Conservation (phyloP, 352 stramenopile species). For the Globisporangium radiosum region DNA sequence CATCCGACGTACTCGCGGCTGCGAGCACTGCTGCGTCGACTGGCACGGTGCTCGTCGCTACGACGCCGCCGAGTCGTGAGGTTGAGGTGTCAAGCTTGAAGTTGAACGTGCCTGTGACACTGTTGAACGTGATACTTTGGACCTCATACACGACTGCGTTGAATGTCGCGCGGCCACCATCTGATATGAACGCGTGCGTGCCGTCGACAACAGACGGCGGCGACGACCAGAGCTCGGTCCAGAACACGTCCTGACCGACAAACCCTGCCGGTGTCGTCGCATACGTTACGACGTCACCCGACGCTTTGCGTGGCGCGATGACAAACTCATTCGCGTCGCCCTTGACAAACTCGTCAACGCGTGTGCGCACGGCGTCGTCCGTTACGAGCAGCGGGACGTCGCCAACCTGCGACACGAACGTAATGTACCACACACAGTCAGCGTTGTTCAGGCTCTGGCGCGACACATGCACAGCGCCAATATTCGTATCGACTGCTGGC, state of each 20-base stretch:
- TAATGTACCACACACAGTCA: constrained; percentile 76
- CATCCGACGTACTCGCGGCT: constrained; percentile 27
- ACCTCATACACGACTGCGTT: constrained; percentile 88
- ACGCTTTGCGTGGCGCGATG: constrained; percentile 92
- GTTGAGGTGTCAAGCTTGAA: constrained; percentile 74
- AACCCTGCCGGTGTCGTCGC: constrained; percentile 69
- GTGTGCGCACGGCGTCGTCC: constrained; percentile 34
- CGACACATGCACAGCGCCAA: constrained; percentile 63
- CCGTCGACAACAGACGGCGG: constrained; percentile 74
- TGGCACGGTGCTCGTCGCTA: constrained; percentile 30
- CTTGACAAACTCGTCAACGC: constrained; percentile 88
- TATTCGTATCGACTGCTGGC: constrained; percentile 15
- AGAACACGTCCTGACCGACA: constrained; percentile 91
- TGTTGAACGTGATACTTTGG: constrained; percentile 80
- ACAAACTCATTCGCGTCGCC: constrained; percentile 93
- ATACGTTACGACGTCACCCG: constrained; percentile 88
- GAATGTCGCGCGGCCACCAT: constrained; percentile 90
- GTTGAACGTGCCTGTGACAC: constrained; percentile 48
- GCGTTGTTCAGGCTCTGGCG: constrained; percentile 35
- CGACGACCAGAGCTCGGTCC: constrained; percentile 92
- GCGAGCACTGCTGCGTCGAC: constrained; percentile 41
- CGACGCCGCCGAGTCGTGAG: constrained; percentile 34
- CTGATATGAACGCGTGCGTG: constrained; percentile 87
- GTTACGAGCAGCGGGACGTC: constrained; percentile 67
- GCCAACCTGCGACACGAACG: constrained; percentile 79